Base-by-base conservation (phyloP, 306 rosid genomes). In the Alnus glutinosa region DNA sequence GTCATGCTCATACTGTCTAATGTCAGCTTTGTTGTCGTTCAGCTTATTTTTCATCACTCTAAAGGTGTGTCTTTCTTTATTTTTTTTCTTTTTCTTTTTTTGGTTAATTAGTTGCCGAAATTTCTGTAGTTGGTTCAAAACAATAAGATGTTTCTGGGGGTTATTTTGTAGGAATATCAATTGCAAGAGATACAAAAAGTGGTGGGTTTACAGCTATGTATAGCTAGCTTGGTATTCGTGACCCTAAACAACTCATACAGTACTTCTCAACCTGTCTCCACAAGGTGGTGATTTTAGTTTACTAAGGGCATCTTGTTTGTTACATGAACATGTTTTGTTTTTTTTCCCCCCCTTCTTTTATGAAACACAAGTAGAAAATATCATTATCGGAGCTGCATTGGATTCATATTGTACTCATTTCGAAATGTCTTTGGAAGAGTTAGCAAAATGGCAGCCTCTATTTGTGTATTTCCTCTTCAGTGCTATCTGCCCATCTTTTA, bases 21-120 rank as follows among this genome's bases (percentile, higher is more conserved):
- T 90, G 32, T 95, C 98, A 1, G 98, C 87, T 66, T 55, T 92
- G 61, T 81, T 95, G 76, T 92, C 98, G 0, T 91, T 91, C 89
- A 85, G 87, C 84, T 89, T 93, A 36, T 85, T 93, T 79, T 84
- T 88, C 70, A 64, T 85, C 57, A 79, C 88, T 10, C 77, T 89
- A 39, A 91, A 88, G 97, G 93, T 89, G 47, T 73, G 58, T 4
- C 67, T 49, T 51, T 55, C 0, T 62, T 5, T 46, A 9, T 19
- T 2, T 47, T 55, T 55, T 50, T 55, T 49, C 1, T 69, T 23
- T 23, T 23, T 23, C 28, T 23, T 23, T 42, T 11, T 51, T 5
- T 30, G 5, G 2, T 37, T 28, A 19, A 15, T 12, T 77, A 11
- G 12, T 19, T 70, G 68, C 51, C 14, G 55, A 54, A 36, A 18